phyloP scores from a whole-genome alignment of 352 stramenopile species.

The Phytopythium kandeliae region DNA sequence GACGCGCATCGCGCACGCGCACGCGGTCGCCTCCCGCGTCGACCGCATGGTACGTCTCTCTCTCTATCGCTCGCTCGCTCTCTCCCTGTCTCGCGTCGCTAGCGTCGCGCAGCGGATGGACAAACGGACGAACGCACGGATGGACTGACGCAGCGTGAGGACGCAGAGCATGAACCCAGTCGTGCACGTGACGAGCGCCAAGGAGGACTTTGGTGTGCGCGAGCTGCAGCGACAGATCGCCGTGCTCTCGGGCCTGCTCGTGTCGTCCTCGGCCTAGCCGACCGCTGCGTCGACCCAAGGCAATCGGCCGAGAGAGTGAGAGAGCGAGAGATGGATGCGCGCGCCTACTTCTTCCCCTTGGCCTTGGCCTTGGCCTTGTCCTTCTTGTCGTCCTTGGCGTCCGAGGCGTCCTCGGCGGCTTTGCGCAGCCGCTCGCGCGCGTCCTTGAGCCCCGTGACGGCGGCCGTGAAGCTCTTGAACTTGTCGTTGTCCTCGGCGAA shows the following conservation, averaged over 20 bases:
- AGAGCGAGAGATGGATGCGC: too few species aligned
- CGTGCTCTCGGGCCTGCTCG: conserved; percentile 49
- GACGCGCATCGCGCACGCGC: conserved; percentile 44
- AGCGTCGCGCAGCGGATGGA: too few species aligned
- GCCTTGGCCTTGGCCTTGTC: conserved; percentile 34
- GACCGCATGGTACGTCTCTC: conserved; percentile 41
- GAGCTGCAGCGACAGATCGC: conserved; percentile 75
- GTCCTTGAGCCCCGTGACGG: conserved; percentile 71
- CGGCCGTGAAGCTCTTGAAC: conserved; percentile 70
- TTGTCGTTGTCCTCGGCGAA: conserved; percentile 71
- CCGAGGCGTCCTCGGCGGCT: conserved; percentile 45
- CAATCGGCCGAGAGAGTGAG: too few species aligned
- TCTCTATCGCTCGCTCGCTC: too few species aligned
- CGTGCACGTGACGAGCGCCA: conserved; percentile 74
- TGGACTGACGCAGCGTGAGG: too few species aligned
- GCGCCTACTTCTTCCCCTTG: conserved; percentile 57
- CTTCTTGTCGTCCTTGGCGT: conserved; percentile 67
- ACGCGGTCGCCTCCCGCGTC: conserved; percentile 33
- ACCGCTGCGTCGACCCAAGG: too few species aligned
- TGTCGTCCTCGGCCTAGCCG: conserved; percentile 1
- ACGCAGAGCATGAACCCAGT: conserved; percentile 76
- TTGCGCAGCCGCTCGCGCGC: conserved; percentile 64
- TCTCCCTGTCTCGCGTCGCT: too few species aligned
- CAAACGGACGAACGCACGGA: too few species aligned
- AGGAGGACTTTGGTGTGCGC: conserved; percentile 68